Conservation (phyloP, 73 alveolate genomes). For the Paramecium tetraurelia region DNA sequence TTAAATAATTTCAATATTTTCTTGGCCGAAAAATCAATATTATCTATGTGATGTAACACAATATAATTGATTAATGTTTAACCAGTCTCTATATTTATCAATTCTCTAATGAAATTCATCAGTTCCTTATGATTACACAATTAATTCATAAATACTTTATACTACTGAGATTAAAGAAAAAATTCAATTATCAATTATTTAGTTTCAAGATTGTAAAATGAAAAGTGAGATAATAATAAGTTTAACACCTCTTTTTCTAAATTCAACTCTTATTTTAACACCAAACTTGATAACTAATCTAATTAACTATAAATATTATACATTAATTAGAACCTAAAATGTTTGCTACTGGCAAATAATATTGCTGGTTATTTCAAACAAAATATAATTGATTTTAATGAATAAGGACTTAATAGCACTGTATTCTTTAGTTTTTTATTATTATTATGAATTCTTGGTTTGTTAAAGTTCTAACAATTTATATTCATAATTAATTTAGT, state of each 20-base stretch:
- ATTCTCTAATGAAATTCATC: not conserved
- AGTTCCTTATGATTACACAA: constrained; percentile 7
- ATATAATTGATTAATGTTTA: constrained; percentile 13
- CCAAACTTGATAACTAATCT: not conserved
- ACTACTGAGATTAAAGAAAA: not conserved
- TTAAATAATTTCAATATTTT: not conserved
- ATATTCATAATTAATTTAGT: not conserved
- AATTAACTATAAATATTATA: not conserved
- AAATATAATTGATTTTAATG: not conserved
- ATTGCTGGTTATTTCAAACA: not conserved
- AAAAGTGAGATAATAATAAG: not conserved
- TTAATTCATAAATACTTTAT: not conserved
- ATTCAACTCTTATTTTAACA: not conserved
- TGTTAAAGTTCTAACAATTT: not conserved
- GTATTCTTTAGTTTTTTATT: not conserved
- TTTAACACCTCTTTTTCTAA: constrained; percentile 18
- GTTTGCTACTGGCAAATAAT: not conserved
- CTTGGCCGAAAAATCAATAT: not conserved
- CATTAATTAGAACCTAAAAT: not conserved
- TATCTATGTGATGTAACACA: constrained; percentile 7
- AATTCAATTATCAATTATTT: constrained; percentile 14
- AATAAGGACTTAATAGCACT: not conserved
- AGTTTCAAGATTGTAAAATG: not conserved
- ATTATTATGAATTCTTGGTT: not conserved
- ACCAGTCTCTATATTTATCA: not conserved